Evolutionary conservation across 768 basidiomycete genomes (phyloP).

Genomic region (Trametes villosa): DNA sequence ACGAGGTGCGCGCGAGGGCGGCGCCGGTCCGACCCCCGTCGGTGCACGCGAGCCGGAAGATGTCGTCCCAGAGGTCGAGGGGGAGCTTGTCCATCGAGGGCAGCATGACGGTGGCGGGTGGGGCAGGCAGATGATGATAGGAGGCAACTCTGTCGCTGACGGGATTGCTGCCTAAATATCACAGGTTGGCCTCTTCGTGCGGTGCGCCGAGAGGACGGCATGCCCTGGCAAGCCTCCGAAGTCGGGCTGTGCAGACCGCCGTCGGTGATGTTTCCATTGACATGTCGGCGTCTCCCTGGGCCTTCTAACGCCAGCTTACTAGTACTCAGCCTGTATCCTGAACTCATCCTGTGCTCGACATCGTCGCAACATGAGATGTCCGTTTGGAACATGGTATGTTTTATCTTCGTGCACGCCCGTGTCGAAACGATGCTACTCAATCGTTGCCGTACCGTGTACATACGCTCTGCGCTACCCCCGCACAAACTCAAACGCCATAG

Average conservation of each 20-base stretch:
- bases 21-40: slow-evolving; percentile 18
- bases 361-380: too few species aligned
- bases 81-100: not conserved
- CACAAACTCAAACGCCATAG: too few species aligned
- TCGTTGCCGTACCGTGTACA: too few species aligned
- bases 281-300: not conserved
- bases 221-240: not conserved
- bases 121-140: not conserved
- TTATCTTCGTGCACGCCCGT: too few species aligned
- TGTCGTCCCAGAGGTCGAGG: slow-evolving; percentile 7
- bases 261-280: not conserved
- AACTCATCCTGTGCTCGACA: too few species aligned
- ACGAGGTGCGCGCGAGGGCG: slow-evolving; percentile 13
- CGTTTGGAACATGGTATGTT: too few species aligned
- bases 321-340: too few species aligned
- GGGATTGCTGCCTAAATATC: not conserved
- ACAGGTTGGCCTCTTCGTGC: not conserved
- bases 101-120: not conserved
- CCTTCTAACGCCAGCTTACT: too few species aligned
- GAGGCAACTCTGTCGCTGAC: not conserved
- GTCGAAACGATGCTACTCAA: too few species aligned
- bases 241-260: not conserved
- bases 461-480: too few species aligned
- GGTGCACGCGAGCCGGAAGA: slow-evolving; percentile 12
- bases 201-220: too few species aligned